Percentiles rank a stretch among this genome's conserved stretches.
phyloP scores from a whole-genome alignment of 768 basidiomycete species.

The Lentinula sp. region DNA sequence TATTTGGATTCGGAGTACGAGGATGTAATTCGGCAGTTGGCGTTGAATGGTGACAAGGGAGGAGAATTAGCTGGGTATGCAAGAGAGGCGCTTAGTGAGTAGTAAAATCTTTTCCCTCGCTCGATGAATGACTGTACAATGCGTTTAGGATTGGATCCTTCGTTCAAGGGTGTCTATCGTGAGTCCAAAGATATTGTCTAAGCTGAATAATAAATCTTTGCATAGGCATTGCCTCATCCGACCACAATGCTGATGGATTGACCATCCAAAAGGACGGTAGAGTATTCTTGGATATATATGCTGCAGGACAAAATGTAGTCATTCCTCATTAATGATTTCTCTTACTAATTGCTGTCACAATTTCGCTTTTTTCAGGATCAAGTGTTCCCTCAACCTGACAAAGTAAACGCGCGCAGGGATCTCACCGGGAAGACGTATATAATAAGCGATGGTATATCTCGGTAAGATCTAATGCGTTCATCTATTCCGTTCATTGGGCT shows the following conservation, averaged over 20 bases:
- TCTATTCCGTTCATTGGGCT: neutral
- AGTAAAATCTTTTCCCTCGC: neutral
- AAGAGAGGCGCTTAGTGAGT: conserved; percentile 66
- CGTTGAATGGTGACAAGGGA: conserved; percentile 28
- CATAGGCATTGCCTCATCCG: conserved; percentile 40
- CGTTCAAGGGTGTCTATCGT: conserved; percentile 68
- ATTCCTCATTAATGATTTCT: neutral
- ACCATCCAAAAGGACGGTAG: conserved; percentile 40
- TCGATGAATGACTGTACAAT: neutral
- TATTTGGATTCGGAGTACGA: conserved; percentile 50
- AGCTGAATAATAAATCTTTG: neutral
- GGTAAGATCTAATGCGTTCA: conserved; percentile 20
- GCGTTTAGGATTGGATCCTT: conserved; percentile 59
- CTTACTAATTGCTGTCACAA: neutral
- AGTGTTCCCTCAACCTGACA: conserved; percentile 3
- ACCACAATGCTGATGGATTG: conserved; percentile 35
- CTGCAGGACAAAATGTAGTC: conserved; percentile 51
- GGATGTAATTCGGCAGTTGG: conserved; percentile 26
- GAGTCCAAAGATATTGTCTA: conserved; percentile 14
- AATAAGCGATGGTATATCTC: neutral
- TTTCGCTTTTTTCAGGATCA: neutral
- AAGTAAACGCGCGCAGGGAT: conserved; percentile 6
- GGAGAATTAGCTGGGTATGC: conserved; percentile 47
- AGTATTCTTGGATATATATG: conserved; percentile 57
- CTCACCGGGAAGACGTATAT: neutral